Base-by-base conservation (phyloP, 257 asterid genomes). In the Solanum appendiculatum region DNA sequence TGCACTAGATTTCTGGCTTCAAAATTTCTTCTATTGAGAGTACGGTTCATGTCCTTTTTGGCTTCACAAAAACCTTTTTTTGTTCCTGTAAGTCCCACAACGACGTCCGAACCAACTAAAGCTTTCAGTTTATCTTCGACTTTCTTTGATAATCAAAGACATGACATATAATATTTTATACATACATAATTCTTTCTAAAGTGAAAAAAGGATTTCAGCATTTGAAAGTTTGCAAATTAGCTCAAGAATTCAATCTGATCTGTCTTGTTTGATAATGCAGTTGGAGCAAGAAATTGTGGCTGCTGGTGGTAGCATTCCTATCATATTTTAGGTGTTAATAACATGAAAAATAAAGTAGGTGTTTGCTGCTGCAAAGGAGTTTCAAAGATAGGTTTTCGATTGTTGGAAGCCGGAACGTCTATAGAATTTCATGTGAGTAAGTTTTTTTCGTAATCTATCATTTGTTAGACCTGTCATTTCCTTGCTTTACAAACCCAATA, bases 201-300 rank as follows among this genome's bases (percentile, higher is more conserved):
- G 74, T 68, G 6, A 15, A 68, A 66, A 8, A 68, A 7, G 9
- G 75, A 68, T 68, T 33, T n/a, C 39, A 66, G 36, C 18, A 69
- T 31, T 21, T 1, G 40, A 72, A 36, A 74, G 82, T 37, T 40
- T 37, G 51, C 31, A 73, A 21, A 74, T 37, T 14, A 11, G 54
- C 23, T 39, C 56, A 20, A 73, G 27, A 80, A 48, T 63, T 54
- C 14, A 5, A 33, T 14, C 34, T 63, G 13, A 42, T n/a, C 3
- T n/a, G 15, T 48, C 2, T 34, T 2, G 56, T 10, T 82, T 25
- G 51, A 82, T 25, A 77, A 60, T 92, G 93, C 88, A 96, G 99
- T 89, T 96, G 81, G 99, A 95, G 91, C 92, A 92, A 80, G 95
- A 94, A 89, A 96, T 95, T 91, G 11, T 94, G 92, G 93, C 92